Evolutionary conservation across 2,329 filamentous ascomycete genomes (phyloP), one percentile per base, ranked within the genome.

Genomic region (Arachnomyces sp.): DNA sequence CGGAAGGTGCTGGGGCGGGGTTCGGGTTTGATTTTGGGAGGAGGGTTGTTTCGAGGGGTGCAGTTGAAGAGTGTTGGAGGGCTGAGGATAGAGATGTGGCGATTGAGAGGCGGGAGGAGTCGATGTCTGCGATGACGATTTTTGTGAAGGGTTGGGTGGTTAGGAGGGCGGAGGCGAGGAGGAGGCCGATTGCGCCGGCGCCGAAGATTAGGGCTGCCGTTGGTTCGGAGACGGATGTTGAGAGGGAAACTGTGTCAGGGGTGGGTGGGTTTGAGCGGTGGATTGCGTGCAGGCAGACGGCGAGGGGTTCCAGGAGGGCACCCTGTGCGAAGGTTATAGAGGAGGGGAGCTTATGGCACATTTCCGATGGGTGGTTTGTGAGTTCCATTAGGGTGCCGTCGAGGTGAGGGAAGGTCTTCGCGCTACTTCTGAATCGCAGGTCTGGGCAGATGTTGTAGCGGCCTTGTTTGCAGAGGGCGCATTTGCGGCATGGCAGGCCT

Each of bases 401-500:
- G 20, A 74, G 69, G 53, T 80, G 77, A 4, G 76, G 76, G 52
- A 75, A 77, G 15, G 65, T 63, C 55, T 77, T 80, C 28, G 77
- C 77, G 39, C 71, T 76, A 50, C 71, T 75, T 44, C 75, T 58
- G 53, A 80, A 80, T 31, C 64, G 65, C 66, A 81, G 71, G 7
- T 63, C 63, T 16, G 71, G 70, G 63, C 77, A 81, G 47, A 81
- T 76, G 49, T 81, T 81, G 56, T 80, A 80, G 37, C 76, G 61
- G 38, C 73, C 74, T 41, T 71, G 65, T 32, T 64, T 60, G 54
- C 77, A 81, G 38, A 73, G 61, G 15, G 66, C 59, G 53, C 77
- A 81, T 31, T 59, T 55, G 30, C 84, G 79, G 68, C 90, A 96
- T 1, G 88, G 86, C 38, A 85, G 76, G 37, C 90, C 90, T 11